Evolutionary conservation across 1,139 yeast genomes (phyloP), one percentile per base, ranked within the genome.

Genomic region (Lodderomyces oxycetoniae): DNA sequence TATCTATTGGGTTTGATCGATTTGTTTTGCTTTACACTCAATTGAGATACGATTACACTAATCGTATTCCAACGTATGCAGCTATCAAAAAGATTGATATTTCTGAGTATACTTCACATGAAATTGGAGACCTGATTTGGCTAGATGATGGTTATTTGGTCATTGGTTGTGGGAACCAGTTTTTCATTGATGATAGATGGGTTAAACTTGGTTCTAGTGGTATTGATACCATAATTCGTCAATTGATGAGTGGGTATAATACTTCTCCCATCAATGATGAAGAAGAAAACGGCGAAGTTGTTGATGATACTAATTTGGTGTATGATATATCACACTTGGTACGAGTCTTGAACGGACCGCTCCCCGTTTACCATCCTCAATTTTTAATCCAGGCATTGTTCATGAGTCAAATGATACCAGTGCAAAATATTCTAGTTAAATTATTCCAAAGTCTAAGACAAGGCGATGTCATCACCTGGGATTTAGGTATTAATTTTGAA

Each of bases 311-410:
- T 34, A 58, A 57, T 26, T 47, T 57, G 23, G 44, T 43, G 4
- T 60, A 51, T 38, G 67, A 61, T 38, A 57, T 67, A 15, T 55
- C 60, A 20, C 74, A 85, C 47, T 66, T 88, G 37, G 85, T 84
- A 29, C 64, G 86, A 12, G 79, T 87, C 2, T 60, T 91, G 35
- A 88, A 88, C 58, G 96, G 96, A 19, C 93, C 95, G 0, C 57
- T 91, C 23, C 96, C 97, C 0, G 61, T 88, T 1, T 91, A 85
- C 49, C 97, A 91, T 50, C 98, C 98, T 0, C 96, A 88, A 54
- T 72, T 87, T 40, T 60, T 91, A 28, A 81, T 88, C 33, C 96
- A 89, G 52, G 65, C 82, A 3, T 56, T 89, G 12, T 80, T 82
- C 48, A 74, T 77, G 47, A 81, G 79, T 23, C 79, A 82, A 45